These are phyloP conservation scores for Annulohypoxylon maeteangense DNA, from an alignment of 495 filamentous ascomycete genomes.

Conservation along the genomic window DNA sequence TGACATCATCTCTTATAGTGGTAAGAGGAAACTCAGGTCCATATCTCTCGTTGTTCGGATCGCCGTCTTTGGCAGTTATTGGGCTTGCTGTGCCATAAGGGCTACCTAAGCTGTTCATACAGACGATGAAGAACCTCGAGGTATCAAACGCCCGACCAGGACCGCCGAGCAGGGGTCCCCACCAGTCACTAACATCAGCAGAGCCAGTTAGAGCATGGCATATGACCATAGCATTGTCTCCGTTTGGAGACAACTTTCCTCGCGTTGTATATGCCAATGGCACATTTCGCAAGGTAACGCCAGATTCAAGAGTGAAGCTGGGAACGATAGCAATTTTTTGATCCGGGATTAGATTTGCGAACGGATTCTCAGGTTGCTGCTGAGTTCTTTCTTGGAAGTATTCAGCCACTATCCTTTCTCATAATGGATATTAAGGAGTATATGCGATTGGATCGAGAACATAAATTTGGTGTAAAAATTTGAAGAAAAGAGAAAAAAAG, in stretches of 20 bases:
- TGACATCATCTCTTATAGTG: conserved; percentile 94
- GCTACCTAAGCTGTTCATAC: conserved; percentile 95
- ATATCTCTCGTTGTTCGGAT: conserved; percentile 78
- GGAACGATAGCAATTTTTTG: conserved; percentile 88
- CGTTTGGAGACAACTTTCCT: conserved; percentile 75
- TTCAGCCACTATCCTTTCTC: conserved; percentile 59
- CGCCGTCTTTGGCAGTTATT: conserved; percentile 85
- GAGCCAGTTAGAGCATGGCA: conserved; percentile 97
- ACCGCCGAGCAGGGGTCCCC: conserved; percentile 92
- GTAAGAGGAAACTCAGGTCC: conserved; percentile 97
- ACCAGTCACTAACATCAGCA: conserved; percentile 97
- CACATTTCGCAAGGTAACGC: conserved; percentile 85
- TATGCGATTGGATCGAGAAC: neutral
- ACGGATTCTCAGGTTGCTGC: conserved; percentile 90
- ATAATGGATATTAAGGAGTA: neutral
- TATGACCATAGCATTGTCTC: conserved; percentile 94
- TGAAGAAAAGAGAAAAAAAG: neutral
- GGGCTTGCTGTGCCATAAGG: conserved; percentile 97
- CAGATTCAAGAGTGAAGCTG: conserved; percentile 92
- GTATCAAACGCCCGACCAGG: conserved; percentile 91
- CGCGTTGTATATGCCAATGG: conserved; percentile 92
- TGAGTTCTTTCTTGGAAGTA: conserved; percentile 68
- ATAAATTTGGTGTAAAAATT: too few relatives aligned
- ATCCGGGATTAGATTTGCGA: conserved; percentile 83
- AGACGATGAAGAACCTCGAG: conserved; percentile 92